Percentiles rank a stretch among this genome's conserved stretches.
These are phyloP conservation scores for Elsinoe arachidis DNA, from an alignment of 2,329 filamentous ascomycete genomes.

Conservation along the genomic window DNA sequence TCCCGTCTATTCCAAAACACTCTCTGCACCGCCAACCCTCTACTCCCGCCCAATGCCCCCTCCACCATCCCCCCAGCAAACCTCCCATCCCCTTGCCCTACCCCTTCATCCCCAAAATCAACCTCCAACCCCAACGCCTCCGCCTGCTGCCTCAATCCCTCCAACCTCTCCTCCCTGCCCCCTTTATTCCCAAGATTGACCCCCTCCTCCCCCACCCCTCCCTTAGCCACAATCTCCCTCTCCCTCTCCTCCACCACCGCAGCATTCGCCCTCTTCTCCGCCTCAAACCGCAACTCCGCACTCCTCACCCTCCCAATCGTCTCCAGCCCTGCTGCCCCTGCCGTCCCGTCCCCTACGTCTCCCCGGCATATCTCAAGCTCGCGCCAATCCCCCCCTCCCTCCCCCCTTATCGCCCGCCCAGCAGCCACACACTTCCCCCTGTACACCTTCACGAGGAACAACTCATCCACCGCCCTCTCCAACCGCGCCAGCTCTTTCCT, in stretches of 20 bases:
- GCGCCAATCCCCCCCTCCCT: slow-evolving; percentile 13
- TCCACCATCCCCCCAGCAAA: slow-evolving; percentile 19
- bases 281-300: slow-evolving; percentile 14
- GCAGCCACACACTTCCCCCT: slow-evolving; percentile 35
- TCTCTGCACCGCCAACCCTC: slow-evolving; percentile 44
- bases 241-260: slow-evolving; percentile 2
- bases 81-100: neutral
- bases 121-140: slow-evolving; percentile 7
- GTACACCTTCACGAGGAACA: slow-evolving; percentile 43
- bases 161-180: neutral
- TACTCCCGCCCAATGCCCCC: slow-evolving; percentile 30
- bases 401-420: slow-evolving; percentile 15
- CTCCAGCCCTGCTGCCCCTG: slow-evolving; percentile 22
- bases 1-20: slow-evolving; percentile 55
- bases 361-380: slow-evolving; percentile 10
- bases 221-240: slow-evolving; percentile 6
- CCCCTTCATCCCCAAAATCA: neutral
- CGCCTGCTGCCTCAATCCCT: slow-evolving; percentile 12
- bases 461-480: slow-evolving; percentile 34
- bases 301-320: slow-evolving; percentile 13
- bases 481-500: slow-evolving; percentile 34
- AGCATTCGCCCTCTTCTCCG: slow-evolving; percentile 3
- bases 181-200: slow-evolving; percentile 10
- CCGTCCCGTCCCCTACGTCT: slow-evolving; percentile 28
- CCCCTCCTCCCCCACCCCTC: slow-evolving; percentile 6